These are phyloP conservation scores for Neurospora pannonica DNA, from an alignment of 495 filamentous ascomycete genomes.

Conservation along the genomic window DNA sequence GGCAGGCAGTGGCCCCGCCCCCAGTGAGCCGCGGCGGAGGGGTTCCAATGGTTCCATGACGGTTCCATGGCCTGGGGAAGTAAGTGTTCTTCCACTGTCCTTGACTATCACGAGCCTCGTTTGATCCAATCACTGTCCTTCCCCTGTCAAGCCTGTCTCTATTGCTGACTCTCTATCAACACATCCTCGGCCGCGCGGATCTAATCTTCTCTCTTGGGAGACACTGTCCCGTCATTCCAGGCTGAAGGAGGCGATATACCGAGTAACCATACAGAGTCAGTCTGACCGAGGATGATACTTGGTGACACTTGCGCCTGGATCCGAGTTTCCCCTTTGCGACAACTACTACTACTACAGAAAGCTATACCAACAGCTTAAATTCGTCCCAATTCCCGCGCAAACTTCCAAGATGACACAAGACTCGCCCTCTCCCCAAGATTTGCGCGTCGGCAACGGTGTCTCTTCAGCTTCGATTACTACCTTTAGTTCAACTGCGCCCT, in stretches of 20 bases:
- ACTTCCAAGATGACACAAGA: slow-evolving; percentile 6
- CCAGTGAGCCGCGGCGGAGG: not conserved
- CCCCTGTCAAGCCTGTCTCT: not conserved
- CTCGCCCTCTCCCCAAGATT: slow-evolving; percentile 5
- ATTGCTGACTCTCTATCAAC: not conserved
- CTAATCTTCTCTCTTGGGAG: not conserved
- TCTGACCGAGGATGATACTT: not conserved
- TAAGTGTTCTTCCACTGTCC: not conserved
- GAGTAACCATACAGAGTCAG: not conserved
- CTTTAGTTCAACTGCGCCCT: not conserved
- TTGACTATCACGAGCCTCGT: not conserved
- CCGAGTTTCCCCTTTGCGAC: not conserved
- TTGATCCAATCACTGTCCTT: not conserved
- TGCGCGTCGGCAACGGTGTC: slow-evolving; percentile 9
- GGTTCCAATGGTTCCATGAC: not conserved
- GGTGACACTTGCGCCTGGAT: not conserved
- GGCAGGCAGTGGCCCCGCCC: not conserved
- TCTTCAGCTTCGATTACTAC: not conserved
- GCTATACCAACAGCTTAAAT: not conserved
- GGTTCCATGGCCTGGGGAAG: not conserved
- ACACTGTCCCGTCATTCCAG: not conserved
- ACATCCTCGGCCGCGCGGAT: not conserved
- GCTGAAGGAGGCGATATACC: not conserved
- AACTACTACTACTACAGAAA: not conserved
- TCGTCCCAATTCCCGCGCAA: not conserved